phyloP scores from a whole-genome alignment of 1,139 yeast genomes.

The Suhomyces anneliseae region DNA sequence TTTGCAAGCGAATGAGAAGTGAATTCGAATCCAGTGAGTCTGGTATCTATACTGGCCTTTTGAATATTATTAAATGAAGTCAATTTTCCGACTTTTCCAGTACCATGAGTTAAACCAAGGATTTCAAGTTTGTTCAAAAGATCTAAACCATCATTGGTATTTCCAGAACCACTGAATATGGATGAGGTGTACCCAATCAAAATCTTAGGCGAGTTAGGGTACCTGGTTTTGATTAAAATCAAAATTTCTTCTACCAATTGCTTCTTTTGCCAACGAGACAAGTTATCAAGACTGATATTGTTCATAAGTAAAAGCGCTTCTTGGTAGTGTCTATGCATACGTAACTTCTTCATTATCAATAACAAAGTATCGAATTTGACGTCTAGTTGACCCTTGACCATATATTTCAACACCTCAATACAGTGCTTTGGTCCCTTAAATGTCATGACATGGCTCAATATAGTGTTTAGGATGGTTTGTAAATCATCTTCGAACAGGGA shows the following conservation, averaged over 20 bases:
- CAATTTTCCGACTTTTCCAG: slow-evolving; percentile 17
- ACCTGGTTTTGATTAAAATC: slow-evolving; percentile 31
- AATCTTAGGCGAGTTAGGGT: slow-evolving; percentile 34
- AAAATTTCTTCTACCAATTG: slow-evolving; percentile 33
- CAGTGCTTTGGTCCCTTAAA: slow-evolving; percentile 40
- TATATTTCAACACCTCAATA: slow-evolving; percentile 34
- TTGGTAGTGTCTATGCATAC: slow-evolving; percentile 29
- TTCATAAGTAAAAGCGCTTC: slow-evolving; percentile 41
- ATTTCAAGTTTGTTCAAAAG: slow-evolving; percentile 29
- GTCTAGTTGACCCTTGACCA: slow-evolving; percentile 29
- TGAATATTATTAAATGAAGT: slow-evolving; percentile 16
- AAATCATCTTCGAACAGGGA: slow-evolving; percentile 23
- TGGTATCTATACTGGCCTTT: slow-evolving; percentile 33
- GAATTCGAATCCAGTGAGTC: slow-evolving; percentile 27
- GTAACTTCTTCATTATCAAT: slow-evolving; percentile 29
- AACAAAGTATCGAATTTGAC: slow-evolving; percentile 27
- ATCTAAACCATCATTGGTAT: slow-evolving; percentile 15
- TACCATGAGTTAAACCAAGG: slow-evolving; percentile 23
- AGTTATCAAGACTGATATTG: slow-evolving; percentile 25
- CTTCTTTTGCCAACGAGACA: slow-evolving; percentile 20
- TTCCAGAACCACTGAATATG: slow-evolving; percentile 21
- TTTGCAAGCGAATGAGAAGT: slow-evolving; percentile 24
- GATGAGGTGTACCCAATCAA: slow-evolving; percentile 40
- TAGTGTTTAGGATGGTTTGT: slow-evolving; percentile 28
- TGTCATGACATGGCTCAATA: slow-evolving; percentile 36